Evolutionary conservation across 2,329 filamentous ascomycete genomes (phyloP), one percentile per base, ranked within the genome.

Genomic region (Gnomoniopsis sp.): DNA sequence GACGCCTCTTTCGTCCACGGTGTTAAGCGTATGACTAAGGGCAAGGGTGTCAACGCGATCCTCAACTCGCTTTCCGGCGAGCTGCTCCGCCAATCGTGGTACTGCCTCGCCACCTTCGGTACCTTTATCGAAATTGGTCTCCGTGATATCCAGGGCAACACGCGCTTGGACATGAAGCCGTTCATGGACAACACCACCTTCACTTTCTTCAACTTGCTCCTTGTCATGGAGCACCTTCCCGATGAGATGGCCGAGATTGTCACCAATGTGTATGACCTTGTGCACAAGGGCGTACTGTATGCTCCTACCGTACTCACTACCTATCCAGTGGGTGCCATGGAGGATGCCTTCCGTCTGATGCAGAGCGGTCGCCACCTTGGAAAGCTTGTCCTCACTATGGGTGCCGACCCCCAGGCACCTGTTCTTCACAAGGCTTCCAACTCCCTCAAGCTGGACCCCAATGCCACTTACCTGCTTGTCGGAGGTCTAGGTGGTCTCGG

Each of bases 401-500:
- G 52, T n/a, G 47, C 52, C n/a, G 41, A 55, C 2, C 47, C 52
- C 15, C 48, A 56, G 14, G 57, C 57, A 3, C 57, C 57, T 15
- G 53, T 59, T 10, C 49, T 59, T 3, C 53, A 53, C 48, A 52
- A 38, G 49, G 53, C 58, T 21, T 49, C 33, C 53, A 53, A 61
- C 41, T 41, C 47, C 3, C 47, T 58, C 43, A 49, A 43, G 47
- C 43, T 61, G 34, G 51, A 58, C 41, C 10, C 60, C 3, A 63
- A 69, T 26, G 67, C 68, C 8, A 67, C 65, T 1, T 74, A 74
- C 49, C 63, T 74, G 2, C 62, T 74, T 10, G 65, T 71, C 14
- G 72, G 72, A 7, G 69, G 72, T 2, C 63, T 74, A n/a, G 70
- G 71, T 12, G 72, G 72, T 14, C 62, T 74, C 6, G 71, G 72